Conservation (phyloP, 2,329 filamentous ascomycete genomes). For the Colletotrichum godetiae region DNA sequence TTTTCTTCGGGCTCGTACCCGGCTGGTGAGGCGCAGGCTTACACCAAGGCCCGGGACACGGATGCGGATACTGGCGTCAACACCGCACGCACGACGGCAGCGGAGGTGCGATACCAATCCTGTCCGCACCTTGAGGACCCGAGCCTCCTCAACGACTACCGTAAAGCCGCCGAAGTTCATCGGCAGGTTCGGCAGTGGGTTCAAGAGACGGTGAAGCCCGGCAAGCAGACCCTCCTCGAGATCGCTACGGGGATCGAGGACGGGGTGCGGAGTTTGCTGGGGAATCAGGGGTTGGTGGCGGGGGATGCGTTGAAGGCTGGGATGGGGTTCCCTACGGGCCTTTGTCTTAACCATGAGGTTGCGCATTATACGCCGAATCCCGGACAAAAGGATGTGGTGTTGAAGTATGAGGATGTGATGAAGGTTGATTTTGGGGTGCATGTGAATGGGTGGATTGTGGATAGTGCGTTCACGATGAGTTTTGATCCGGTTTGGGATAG, state of each 20-base stretch:
- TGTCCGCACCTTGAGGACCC: constrained; percentile 43
- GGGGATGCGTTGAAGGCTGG: constrained; percentile 83
- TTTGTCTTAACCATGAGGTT: constrained; percentile 86
- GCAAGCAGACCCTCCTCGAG: constrained; percentile 77
- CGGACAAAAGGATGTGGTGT: constrained; percentile 78
- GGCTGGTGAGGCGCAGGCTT: constrained; percentile 42
- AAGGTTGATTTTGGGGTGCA: constrained; percentile 88
- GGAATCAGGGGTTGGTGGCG: constrained; percentile 80
- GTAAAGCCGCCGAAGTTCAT: constrained; percentile 88
- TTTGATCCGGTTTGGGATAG: constrained; percentile 82
- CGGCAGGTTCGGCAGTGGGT: constrained; percentile 88
- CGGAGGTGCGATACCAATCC: constrained; percentile 40
- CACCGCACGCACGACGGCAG: constrained; percentile 39
- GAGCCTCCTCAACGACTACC: constrained; percentile 83
- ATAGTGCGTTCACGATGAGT: constrained; percentile 83
- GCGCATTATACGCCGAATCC: constrained; percentile 91
- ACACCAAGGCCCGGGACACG: constrained; percentile 33
- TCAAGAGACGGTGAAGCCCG: constrained; percentile 83
- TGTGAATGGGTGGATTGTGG: constrained; percentile 82
- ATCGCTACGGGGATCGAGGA: constrained; percentile 92
- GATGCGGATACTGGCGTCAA: constrained; percentile 14
- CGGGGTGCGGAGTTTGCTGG: constrained; percentile 80
- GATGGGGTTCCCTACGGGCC: constrained; percentile 87
- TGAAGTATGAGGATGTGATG: constrained; percentile 80
- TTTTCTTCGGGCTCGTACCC: constrained; percentile 44